Evolutionary conservation across 495 filamentous ascomycete species (phyloP), one percentile per base, ranked within the genome.

Genomic region (Podospora tetraspora): DNA sequence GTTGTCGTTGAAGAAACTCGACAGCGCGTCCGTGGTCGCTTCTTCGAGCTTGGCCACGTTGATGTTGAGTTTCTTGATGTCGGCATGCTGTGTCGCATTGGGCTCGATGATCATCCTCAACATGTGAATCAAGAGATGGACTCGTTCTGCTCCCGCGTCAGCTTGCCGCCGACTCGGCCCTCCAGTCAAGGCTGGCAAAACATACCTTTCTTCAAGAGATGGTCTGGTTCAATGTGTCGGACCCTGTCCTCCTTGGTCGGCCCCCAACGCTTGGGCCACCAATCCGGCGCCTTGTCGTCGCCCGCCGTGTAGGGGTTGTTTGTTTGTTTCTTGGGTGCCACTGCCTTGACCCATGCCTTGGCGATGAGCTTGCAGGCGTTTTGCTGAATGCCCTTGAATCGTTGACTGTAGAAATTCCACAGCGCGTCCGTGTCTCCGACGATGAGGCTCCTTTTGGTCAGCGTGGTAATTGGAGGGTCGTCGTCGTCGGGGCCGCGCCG

Each of bases 301-400:
- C 88, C 84, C 21, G 86, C 84, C 25, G 90, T 93, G 76, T 97
- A 97, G 0, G 94, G 94, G 70, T 91, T 88, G 59, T 84, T 89
- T 0, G 89, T 88, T 74, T 96, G 92, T 76, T 97, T 97, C 69
- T 91, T 92, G 0, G 93, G 91, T 62, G 93, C 91, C 3, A 96
- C 89, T 19, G 88, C 83, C 72, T 91, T 93, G 71, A 97, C 89
- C 79, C 92, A 94, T 4, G 85, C 89, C 76, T 94, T 96, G 10
- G 86, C 86, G 34, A 96, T 86, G 21, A 86, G 78, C 71, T 92
- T 91, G 77, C 90, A 90, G 61, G 89, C 86, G 8, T 86, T 84
- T 73, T 96, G 92, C 72, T 94, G 91, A 63, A 92, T 80, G 30
- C 83, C 83, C 65, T 86, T 85, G 69, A 94, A 89, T 0, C 87